Evolutionary conservation across 768 basidiomycete genomes (phyloP), one percentile per base, ranked within the genome.

Genomic region (Obba rivulosa): DNA sequence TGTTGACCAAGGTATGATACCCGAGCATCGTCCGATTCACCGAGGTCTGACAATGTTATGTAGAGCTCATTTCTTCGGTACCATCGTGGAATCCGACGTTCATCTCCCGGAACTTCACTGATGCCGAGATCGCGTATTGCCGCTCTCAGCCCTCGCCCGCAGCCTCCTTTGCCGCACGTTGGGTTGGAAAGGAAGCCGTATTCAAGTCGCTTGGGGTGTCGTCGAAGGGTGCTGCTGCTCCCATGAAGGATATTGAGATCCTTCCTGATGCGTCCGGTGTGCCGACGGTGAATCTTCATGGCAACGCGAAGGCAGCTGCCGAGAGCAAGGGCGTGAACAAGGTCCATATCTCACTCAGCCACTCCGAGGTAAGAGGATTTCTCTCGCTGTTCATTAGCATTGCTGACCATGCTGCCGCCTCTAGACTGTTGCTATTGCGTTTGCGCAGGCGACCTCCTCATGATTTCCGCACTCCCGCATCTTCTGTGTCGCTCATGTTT

Each of bases 181-280:
- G 96, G 95, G 89, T 80, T 23, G 95, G 92, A 44, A 99, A 98
- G 69, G 96, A 98, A 66, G 95, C 94, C 2, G 82, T 87, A 46
- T 97, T 98, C 83, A 98, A 98, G 72, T 88, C 92, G 4, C 78
- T 99, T 1, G 88, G 91, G 18, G 86, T 92, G 38, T 70, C 83
- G 17, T 92, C 90, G 3, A 87, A 91, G 67, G 96, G 96, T 34
- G 95, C 94, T 10, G 89, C 80, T 5, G 94, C 96, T 16, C 75
- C 86, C n/a, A 85, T 98, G 86, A 89, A 89, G 69, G 94, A 98
- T 55, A 98, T 99, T 51, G 96, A 98, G 67, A 93, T 98, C 58
- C 73, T 95, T 50, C 83, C 87, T 40, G 78, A 85, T 60, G 72
- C 74, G 37, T 73, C 76, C n/a, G 94, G 94, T 21, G 87, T 74